Percentiles rank a stretch among this genome's conserved stretches.
Conservation (phyloP, 2,329 filamentous ascomycete species). For the Alternaria consortialis region DNA sequence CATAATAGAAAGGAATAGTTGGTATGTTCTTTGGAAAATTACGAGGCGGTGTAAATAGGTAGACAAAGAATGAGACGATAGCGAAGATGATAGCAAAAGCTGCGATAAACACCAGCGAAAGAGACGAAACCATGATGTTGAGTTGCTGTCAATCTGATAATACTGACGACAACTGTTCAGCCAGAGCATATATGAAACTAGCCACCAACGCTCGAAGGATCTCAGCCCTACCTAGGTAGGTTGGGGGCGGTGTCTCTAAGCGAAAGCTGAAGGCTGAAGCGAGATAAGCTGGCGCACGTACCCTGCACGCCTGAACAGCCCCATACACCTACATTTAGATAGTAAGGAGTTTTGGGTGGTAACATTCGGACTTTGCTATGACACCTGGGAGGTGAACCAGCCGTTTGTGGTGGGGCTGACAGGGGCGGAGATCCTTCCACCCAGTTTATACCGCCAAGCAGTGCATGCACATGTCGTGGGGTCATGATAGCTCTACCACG, state of each 20-base stretch:
- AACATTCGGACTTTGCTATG: conserved; percentile 18
- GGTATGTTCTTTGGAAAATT: conserved; percentile 52
- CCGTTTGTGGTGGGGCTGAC: conserved; percentile 13
- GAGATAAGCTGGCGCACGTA: conserved; percentile 17
- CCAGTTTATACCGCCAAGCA: conserved; percentile 25
- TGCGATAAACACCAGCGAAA: conserved; percentile 35
- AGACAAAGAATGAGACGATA: conserved; percentile 33
- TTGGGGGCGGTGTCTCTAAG: conserved; percentile 18
- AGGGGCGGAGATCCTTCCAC: conserved; percentile 18
- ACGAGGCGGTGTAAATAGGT: conserved; percentile 38
- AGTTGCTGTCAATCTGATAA: conserved; percentile 4
- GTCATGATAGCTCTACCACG: conserved; percentile 15
- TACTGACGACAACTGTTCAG: conserved; percentile 8
- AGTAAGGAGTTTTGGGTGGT: conserved; percentile 29
- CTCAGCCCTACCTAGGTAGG: conserved; percentile 16
- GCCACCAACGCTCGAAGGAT: conserved; percentile 7
- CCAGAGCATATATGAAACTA: conserved; percentile 28
- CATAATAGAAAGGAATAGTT: conserved; percentile 56
- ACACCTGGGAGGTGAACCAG: conserved; percentile 21
- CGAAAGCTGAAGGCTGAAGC: conserved; percentile 18
- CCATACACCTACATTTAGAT: conserved; percentile 27
- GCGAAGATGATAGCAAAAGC: conserved; percentile 27
- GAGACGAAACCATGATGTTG: conserved; percentile 32
- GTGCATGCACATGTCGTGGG: conserved; percentile 8
- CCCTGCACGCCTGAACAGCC: conserved; percentile 10